These are phyloP conservation scores for Coleophoma cylindrospora DNA, from an alignment of 2,329 filamentous ascomycete species.

Conservation along the genomic window DNA sequence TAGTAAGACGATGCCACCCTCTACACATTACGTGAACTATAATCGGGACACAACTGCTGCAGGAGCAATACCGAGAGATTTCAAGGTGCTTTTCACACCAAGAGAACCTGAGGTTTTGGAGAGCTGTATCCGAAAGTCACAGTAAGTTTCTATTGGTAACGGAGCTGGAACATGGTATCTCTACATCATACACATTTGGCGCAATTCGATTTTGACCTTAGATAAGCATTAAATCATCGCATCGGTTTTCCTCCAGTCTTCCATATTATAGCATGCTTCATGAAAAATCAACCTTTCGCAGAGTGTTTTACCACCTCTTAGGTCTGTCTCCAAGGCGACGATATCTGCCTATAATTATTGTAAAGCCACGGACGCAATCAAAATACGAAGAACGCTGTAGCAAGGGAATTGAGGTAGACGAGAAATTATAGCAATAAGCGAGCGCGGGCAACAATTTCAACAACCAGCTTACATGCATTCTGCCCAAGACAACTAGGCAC, in stretches of 20 bases:
- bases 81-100: not conserved
- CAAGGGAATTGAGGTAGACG: too few species aligned
- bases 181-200: not conserved
- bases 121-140: not conserved
- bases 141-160: not conserved
- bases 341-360: conserved; percentile 40
- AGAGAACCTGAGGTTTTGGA: not conserved
- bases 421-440: too few species aligned
- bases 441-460: too few species aligned
- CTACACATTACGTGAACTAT: not conserved
- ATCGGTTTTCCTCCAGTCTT: conserved; percentile 30
- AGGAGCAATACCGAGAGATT: not conserved
- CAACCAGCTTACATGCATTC: too few species aligned
- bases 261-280: conserved; percentile 51
- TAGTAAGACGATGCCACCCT: not conserved
- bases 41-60: not conserved
- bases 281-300: conserved; percentile 47
- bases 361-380: too few species aligned
- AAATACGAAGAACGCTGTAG: too few species aligned
- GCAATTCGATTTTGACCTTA: not conserved
- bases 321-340: conserved; percentile 41
- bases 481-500: too few species aligned
- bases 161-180: not conserved
- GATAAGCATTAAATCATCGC: conserved; percentile 1
- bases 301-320: conserved; percentile 31